A percentile compares a stretch with the other conserved stretches of the same genome.
These are phyloP conservation scores for Trypanosoma avium DNA, from an alignment of 208 protist genomes.

Conservation along the genomic window DNA sequence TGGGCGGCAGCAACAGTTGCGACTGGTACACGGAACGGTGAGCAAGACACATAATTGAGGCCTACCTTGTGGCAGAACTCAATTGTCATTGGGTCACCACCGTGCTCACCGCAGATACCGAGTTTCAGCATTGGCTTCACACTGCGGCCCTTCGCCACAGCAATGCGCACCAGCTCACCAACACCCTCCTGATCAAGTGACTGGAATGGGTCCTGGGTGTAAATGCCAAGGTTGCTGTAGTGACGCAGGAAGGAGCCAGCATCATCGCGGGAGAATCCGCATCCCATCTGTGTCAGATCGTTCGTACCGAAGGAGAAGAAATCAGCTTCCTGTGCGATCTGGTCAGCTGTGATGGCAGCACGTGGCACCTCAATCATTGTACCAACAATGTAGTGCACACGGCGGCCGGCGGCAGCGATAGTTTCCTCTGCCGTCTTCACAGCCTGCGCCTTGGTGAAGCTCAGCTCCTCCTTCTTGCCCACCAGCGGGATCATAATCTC, in stretches of 20 bases:
- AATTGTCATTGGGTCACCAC: conserved; percentile 92
- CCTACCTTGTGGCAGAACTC: conserved; percentile 91
- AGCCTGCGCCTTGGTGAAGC: conserved; percentile 68
- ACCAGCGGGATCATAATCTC: conserved; percentile 96
- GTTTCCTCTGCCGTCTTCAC: conserved; percentile 65
- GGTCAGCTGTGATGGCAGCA: conserved; percentile 80
- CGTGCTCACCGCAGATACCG: conserved; percentile 96
- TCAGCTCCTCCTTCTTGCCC: conserved; percentile 83
- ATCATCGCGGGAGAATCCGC: conserved; percentile 96
- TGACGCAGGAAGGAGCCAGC: conserved; percentile 90
- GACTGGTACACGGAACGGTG: conserved; percentile 94
- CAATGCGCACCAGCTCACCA: conserved; percentile 90
- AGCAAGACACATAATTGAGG: conserved; percentile 95
- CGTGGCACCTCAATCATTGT: conserved; percentile 95
- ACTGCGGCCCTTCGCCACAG: conserved; percentile 77
- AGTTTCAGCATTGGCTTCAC: conserved; percentile 84
- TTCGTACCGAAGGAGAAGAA: conserved; percentile 98
- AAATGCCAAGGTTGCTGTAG: conserved; percentile 93
- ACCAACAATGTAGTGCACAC: conserved; percentile 85
- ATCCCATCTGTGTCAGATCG: conserved; percentile 97
- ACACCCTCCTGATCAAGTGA: conserved; percentile 93
- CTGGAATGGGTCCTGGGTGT: conserved; percentile 94
- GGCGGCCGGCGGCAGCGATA: conserved; percentile 30
- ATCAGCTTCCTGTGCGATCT: conserved; percentile 91
- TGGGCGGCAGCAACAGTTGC: conserved; percentile 94